Conservation (phyloP, 2,329 filamentous ascomycete species). For the Aspergillus tubingensis region DNA sequence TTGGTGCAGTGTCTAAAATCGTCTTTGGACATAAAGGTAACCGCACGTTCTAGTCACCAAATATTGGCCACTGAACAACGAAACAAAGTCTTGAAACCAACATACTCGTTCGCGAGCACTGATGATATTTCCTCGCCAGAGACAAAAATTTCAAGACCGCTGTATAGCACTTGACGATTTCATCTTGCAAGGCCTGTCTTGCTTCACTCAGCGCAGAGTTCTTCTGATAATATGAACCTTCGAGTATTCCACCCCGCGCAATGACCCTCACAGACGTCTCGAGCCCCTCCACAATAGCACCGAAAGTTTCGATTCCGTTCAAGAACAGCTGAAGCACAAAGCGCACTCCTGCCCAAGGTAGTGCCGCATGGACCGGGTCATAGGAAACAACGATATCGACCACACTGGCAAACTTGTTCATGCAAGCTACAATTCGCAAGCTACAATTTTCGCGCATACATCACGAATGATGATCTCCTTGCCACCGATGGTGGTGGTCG, state of each 20-base stretch:
- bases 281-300: not conserved
- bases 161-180: not conserved
- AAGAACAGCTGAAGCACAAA: not conserved
- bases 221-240: not conserved
- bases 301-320: not conserved
- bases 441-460: not conserved
- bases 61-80: no score
- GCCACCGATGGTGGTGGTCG: not conserved
- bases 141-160: not conserved
- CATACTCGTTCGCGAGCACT: no score
- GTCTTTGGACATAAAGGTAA: no score
- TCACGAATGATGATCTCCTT: not conserved
- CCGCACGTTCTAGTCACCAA: no score
- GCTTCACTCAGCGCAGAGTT: not conserved
- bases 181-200: not conserved
- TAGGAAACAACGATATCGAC: not conserved
- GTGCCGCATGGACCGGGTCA: conserved; percentile 1
- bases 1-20: no score
- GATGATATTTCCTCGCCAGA: no score
- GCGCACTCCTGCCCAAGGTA: conserved; percentile 2
- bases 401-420: not conserved
- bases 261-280: not conserved
- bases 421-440: not conserved
- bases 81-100: no score
- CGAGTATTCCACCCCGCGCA: not conserved